phyloP scores from a whole-genome alignment of 345 rosid genomes.

The Aquilaria yunnanensis region DNA sequence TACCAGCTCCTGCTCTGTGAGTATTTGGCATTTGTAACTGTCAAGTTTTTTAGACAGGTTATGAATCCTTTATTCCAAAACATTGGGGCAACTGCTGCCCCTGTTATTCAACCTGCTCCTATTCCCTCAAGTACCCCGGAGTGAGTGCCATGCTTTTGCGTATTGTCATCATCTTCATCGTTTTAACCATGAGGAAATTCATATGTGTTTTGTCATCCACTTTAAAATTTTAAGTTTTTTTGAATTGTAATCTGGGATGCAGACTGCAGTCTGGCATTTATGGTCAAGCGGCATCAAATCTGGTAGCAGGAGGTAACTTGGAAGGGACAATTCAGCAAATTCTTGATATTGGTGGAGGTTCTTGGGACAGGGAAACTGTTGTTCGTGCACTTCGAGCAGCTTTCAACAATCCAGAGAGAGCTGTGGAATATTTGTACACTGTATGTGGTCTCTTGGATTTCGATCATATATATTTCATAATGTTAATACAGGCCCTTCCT shows the following conservation, averaged over 20 bases:
- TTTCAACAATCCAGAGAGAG: conserved; percentile 91
- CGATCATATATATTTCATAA: too few species aligned
- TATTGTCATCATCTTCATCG: conserved; percentile 6
- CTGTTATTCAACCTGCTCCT: conserved; percentile 32
- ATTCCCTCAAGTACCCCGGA: conserved; percentile 17
- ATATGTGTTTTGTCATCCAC: neutral
- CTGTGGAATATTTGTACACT: conserved; percentile 92
- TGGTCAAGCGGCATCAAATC: conserved; percentile 83
- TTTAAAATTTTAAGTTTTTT: neutral
- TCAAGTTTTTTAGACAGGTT: neutral
- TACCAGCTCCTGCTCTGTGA: conserved; percentile 29
- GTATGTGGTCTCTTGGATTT: conserved; percentile 27
- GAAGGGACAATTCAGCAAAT: conserved; percentile 85
- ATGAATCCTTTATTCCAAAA: neutral
- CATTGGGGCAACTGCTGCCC: conserved; percentile 15
- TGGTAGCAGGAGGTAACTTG: conserved; percentile 77
- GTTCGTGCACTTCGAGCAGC: conserved; percentile 93
- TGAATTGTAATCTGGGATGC: conserved; percentile 8
- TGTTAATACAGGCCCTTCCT: too few species aligned
- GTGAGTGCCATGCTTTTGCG: conserved; percentile 17
- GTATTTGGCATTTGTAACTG: neutral
- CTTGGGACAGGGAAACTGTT: conserved; percentile 86
- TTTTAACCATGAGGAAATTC: neutral
- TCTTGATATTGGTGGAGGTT: conserved; percentile 95
- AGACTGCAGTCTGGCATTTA: conserved; percentile 54